A percentile compares a stretch with the other conserved stretches of the same genome.
These are phyloP conservation scores for Coix lacrymajobi DNA, from an alignment of 176 grass and related monocot species.

Conservation along the genomic window DNA sequence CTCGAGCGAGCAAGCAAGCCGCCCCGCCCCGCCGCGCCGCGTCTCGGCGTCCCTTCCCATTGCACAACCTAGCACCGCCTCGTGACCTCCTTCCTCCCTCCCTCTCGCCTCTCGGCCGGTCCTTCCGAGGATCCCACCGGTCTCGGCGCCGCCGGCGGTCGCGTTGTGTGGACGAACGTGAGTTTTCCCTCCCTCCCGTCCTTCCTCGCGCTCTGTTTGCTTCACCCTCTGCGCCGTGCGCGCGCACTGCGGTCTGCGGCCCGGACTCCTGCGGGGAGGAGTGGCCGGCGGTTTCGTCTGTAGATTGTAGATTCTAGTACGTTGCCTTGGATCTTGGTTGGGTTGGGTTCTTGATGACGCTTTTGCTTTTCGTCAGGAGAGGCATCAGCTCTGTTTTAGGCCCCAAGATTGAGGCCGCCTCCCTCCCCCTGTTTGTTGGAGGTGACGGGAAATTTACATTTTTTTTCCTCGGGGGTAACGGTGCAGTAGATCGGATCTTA, in stretches of 20 bases:
- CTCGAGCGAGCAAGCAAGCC: background rate
- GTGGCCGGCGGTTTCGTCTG: background rate
- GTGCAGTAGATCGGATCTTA: background rate
- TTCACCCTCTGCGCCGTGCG: background rate
- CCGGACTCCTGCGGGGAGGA: no score
- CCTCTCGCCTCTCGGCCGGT: background rate
- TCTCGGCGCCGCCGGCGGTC: background rate
- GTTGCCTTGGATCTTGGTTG: background rate
- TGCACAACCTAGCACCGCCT: background rate
- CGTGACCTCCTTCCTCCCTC: background rate
- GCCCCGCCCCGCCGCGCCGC: background rate
- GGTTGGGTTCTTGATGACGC: background rate
- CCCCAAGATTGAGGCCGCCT: background rate
- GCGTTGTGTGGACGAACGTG: constrained; percentile 11
- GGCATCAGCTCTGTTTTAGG: background rate
- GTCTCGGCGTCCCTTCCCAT: background rate
- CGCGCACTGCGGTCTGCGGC: no score
- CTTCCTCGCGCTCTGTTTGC: background rate
- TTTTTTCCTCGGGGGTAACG: background rate
- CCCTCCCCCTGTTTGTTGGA: background rate
- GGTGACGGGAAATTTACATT: background rate
- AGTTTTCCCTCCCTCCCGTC: background rate
- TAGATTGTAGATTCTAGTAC: background rate
- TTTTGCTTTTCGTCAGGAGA: background rate
- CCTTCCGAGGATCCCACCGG: background rate